A percentile compares a stretch with the other conserved stretches of the same genome.
Evolutionary conservation across 2,329 filamentous ascomycete species (phyloP).

Genomic region (Huntiella moniliformis): DNA sequence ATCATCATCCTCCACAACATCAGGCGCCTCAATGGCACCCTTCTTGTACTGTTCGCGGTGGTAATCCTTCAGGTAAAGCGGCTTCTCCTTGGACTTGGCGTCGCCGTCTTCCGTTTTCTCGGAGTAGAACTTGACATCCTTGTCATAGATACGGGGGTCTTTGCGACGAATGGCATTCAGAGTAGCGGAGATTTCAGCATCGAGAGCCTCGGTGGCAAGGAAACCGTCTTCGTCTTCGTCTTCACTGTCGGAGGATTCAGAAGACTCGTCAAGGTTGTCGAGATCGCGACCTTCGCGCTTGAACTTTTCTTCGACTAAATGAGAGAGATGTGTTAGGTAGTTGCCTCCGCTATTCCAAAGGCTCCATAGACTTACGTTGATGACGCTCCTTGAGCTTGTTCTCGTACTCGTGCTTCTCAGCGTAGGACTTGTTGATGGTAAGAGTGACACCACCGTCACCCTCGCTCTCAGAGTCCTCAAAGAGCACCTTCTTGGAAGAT

Average conservation of each 20-base stretch:
- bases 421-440: constrained; percentile 81
- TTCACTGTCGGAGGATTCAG: constrained; percentile 54
- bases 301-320: constrained; percentile 73
- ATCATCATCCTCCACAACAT: constrained; percentile 19
- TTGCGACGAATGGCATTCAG: constrained; percentile 75
- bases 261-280: constrained; percentile 21
- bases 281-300: constrained; percentile 42
- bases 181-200: constrained; percentile 72
- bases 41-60: constrained; percentile 76
- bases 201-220: constrained; percentile 66
- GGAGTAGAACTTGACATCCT: constrained; percentile 57
- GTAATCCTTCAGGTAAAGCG: constrained; percentile 74
- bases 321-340: neutral
- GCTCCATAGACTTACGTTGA: constrained; percentile 31
- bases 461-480: constrained; percentile 28
- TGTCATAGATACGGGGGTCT: constrained; percentile 80
- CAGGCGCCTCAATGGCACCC: constrained; percentile 33
- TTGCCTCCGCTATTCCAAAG: neutral
- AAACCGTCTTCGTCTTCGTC: constrained; percentile 83
- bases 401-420: constrained; percentile 82
- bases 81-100: constrained; percentile 44
- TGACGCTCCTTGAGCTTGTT: constrained; percentile 86
- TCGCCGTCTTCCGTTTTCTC: constrained; percentile 35
- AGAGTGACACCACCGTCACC: constrained; percentile 34
- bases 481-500: constrained; percentile 30